Percentiles rank a stretch among this genome's conserved stretches.
Conservation (phyloP, 2,329 filamentous ascomycete genomes). For the Pyricularia sp. region DNA sequence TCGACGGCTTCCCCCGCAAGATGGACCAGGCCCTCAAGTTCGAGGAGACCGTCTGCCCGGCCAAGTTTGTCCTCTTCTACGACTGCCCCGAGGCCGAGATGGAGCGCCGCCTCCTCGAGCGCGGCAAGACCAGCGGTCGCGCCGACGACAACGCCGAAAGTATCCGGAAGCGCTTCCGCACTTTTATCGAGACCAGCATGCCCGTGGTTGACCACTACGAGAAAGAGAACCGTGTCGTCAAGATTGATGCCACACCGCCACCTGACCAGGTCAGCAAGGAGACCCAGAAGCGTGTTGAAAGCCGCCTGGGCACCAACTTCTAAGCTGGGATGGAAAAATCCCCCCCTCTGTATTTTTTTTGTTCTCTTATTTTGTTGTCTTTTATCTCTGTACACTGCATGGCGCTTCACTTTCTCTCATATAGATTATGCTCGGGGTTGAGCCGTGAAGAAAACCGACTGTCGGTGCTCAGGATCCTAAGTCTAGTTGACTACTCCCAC, state of each 20-base stretch:
- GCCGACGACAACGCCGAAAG: conserved; percentile 91
- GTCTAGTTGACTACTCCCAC: background rate
- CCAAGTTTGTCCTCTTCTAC: conserved; percentile 83
- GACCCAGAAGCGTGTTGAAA: conserved; percentile 39
- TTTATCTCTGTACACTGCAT: background rate
- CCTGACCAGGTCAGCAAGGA: conserved; percentile 53
- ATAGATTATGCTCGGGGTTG: background rate
- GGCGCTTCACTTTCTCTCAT: background rate
- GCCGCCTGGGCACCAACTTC: conserved; percentile 36
- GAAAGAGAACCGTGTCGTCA: conserved; percentile 67
- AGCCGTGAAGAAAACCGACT: background rate
- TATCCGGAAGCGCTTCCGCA: conserved; percentile 93
- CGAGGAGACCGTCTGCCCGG: conserved; percentile 78
- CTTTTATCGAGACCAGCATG: conserved; percentile 94
- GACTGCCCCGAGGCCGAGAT: conserved; percentile 88
- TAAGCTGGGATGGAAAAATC: conserved; percentile 9
- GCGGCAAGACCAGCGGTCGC: conserved; percentile 86
- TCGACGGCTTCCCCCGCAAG: conserved; percentile 85
- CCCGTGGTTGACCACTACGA: conserved; percentile 86
- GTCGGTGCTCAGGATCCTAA: background rate
- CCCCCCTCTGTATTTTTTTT: background rate
- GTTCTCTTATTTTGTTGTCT: background rate
- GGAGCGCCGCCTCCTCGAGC: conserved; percentile 72
- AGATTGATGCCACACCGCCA: conserved; percentile 60
- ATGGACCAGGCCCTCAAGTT: conserved; percentile 95